Evolutionary conservation across 208 protist species (phyloP), one percentile per base, ranked within the genome.

Genomic region (Trypanosomatidae sp.): DNA sequence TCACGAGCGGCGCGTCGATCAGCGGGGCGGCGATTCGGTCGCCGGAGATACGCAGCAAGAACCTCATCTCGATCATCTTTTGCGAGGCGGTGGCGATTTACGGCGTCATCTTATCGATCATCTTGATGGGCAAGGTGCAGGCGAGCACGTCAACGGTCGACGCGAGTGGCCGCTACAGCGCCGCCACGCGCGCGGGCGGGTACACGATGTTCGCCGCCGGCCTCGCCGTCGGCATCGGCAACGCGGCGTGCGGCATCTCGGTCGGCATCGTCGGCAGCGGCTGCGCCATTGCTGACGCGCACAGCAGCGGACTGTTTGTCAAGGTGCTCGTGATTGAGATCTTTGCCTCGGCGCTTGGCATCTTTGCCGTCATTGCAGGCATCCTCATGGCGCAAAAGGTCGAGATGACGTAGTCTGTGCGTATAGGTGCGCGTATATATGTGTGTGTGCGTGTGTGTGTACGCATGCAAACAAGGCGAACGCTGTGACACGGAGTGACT

Each of bases 51-150:
- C 69, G 85, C 21, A 94, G 81, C 54, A 96, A 96, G 57, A 96
- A 96, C 49, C 65, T 96, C 5, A 95, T 94, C 41, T 96, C 81
- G 21, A 96, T 99, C 58, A 97, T 99, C 67, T 98, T 99, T 68
- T 99, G 97, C 72, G 97, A 99, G 68, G 97, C 97, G 28, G 94
- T 98, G 0, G 96, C 96, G 33, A 99, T 99, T 50, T 99, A 99
- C 73, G 97, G 97, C 38, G 96, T 99, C 50, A 99, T 99, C 62
- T 81, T 98, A 20, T 90, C 97, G 26, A 98, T 99, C 73, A 97
- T 99, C 33, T 89, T 98, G 76, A 87, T 88, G 67, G 89, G 85
- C 20, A 94, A 94, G 57, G 68, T 94, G 35, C 72, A 83, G 43
- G 63, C 72, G 15, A 77, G 64, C 39, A 66, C 13, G n/a, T 48